phyloP scores from a whole-genome alignment of 768 basidiomycete genomes.

The Austroboletus eburneus region DNA sequence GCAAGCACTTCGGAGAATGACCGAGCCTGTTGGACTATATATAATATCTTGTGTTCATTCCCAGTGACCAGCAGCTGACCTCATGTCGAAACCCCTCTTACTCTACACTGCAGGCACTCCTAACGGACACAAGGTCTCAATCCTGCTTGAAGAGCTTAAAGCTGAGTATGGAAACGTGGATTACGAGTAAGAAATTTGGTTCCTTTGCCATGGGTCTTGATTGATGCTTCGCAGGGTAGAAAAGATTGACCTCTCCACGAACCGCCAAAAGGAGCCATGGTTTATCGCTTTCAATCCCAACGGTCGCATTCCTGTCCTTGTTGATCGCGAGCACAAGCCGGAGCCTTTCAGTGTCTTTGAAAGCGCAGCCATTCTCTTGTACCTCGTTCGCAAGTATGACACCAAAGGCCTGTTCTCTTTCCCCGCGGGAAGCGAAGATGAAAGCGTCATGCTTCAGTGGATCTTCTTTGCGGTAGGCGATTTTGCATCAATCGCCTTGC shows the following conservation, averaged over 20 bases:
- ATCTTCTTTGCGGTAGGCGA: constrained; percentile 70
- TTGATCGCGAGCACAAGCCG: constrained; percentile 49
- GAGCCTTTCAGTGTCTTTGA: constrained; percentile 70
- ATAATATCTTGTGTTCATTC: no score
- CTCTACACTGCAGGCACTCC: constrained; percentile 49
- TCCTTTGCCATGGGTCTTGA: neutral
- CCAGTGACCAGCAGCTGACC: no score
- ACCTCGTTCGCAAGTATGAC: constrained; percentile 79
- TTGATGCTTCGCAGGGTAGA: constrained; percentile 36
- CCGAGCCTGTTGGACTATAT: constrained; percentile 10
- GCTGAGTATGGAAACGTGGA: constrained; percentile 44
- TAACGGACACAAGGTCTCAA: constrained; percentile 50
- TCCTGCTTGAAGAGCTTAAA: constrained; percentile 62
- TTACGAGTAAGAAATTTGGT: constrained; percentile 48
- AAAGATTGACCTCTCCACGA: constrained; percentile 54
- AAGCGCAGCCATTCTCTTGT: constrained; percentile 78
- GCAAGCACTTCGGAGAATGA: constrained; percentile 18
- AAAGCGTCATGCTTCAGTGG: constrained; percentile 79
- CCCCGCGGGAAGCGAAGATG: constrained; percentile 53
- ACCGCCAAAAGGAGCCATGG: constrained; percentile 79
- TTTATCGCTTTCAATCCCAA: constrained; percentile 74
- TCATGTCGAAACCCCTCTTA: constrained; percentile 25
- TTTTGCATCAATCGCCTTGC: no score
- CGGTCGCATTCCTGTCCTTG: constrained; percentile 65
- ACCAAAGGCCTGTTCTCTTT: constrained; percentile 68